Evolutionary conservation across 192 early-diverging fungal species (phyloP), one percentile per base, ranked within the genome.

Genomic region (Coemansia javaensis): DNA sequence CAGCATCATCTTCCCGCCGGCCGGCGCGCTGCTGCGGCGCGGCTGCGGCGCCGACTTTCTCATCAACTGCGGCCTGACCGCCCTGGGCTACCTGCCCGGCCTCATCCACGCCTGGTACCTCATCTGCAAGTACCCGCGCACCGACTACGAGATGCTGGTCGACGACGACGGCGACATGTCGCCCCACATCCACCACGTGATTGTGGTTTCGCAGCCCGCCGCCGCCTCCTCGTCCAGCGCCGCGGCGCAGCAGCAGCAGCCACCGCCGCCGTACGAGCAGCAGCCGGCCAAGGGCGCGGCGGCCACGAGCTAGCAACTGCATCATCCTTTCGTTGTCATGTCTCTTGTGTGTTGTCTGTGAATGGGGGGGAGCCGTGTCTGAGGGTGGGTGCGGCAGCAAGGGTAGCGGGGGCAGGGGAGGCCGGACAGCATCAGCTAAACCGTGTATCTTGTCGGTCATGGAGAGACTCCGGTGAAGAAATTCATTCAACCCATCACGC

Each of bases 21-120:
- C 85, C 18, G 83, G 77, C 15, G 86, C 83, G 4, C 50, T 80
- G 47, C 56, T 83, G 28, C 73, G 83, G 49, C 76, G 66, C 36
- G 85, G 85, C 17, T 83, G 79, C 61, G 69, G 77, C 6, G 56
- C 58, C 16, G 86, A 86, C 53, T 75, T 87, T 36, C 53, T 79
- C 20, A 87, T 90, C 41, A 88, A 87, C 77, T 81, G 84, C 62
- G 53, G 66, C 0, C 71, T 90, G 63, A 87, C 86, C 2, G 55
- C 73, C 20, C 76, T 90, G 25, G 88, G 85, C 31, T 85, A 71
- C 54, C 66, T 90, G 32, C 85, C 85, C 1, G 86, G 86, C 45
- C 78, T 85, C 32, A 79, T 86, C 40, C 84, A 84, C 59, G 80
- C 80, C 16, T 82, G 76, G 65, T 85, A 85, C 39, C 75, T 85